These are phyloP conservation scores for Verticillium klebahnii DNA, from an alignment of 2,329 filamentous ascomycete genomes.

Conservation along the genomic window DNA sequence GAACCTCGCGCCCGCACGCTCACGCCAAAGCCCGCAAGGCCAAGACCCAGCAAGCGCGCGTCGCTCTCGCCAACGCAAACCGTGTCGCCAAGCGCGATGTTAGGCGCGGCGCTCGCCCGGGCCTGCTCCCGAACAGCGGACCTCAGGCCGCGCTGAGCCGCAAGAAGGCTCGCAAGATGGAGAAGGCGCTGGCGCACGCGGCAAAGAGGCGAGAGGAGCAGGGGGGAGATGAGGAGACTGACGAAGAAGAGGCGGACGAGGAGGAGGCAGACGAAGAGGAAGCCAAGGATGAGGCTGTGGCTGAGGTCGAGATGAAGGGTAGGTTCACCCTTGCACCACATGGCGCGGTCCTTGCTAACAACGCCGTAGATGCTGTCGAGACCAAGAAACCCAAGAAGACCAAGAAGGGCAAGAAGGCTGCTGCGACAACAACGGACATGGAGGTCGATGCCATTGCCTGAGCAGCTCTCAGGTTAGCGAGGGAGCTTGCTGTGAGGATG, in stretches of 20 bases:
- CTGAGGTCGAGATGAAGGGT: not conserved
- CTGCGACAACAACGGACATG: not conserved
- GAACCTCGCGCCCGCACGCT: conserved; percentile 48
- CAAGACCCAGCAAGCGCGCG: conserved; percentile 39
- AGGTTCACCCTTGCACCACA: not conserved
- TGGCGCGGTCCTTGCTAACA: not conserved
- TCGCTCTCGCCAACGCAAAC: conserved; percentile 22
- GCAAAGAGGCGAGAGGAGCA: conserved; percentile 34
- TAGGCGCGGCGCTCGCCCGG: conserved; percentile 45
- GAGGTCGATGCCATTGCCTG: not conserved
- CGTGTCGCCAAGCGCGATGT: conserved; percentile 37
- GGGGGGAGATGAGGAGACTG: not conserved
- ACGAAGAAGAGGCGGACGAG: not conserved
- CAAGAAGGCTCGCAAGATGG: conserved; percentile 53
- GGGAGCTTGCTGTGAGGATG: not conserved
- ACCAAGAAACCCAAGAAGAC: not conserved
- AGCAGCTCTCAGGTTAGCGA: not conserved
- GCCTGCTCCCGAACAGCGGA: conserved; percentile 51
- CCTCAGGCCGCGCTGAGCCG: conserved; percentile 44
- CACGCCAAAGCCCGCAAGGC: conserved; percentile 39
- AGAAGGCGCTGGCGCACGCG: conserved; percentile 48
- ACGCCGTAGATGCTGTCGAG: not conserved
- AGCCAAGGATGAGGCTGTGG: not conserved
- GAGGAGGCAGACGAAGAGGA: not conserved
- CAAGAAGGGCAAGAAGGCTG: not conserved